A percentile compares a stretch with the other conserved stretches of the same genome.
phyloP scores from a whole-genome alignment of 2,329 filamentous ascomycete genomes.

The Aspergillus puulaauensis region DNA sequence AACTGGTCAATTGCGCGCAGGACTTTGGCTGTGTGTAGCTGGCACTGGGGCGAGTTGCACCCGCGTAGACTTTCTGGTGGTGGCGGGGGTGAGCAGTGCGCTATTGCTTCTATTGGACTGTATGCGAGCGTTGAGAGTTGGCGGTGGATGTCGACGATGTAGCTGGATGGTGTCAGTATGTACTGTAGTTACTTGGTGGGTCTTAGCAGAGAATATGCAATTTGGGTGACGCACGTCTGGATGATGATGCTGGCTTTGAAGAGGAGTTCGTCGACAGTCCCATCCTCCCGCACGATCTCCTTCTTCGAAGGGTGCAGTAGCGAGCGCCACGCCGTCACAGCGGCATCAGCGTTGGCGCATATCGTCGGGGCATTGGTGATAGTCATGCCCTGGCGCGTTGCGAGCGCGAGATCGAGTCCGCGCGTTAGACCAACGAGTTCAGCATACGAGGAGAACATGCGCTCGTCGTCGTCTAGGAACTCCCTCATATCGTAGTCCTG shows the following conservation, averaged over 20 bases:
- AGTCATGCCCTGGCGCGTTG: slow-evolving; percentile 13
- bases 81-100: slow-evolving; percentile 30
- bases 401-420: slow-evolving; percentile 23
- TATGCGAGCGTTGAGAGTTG: slow-evolving; percentile 40
- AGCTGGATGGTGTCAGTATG: slow-evolving; percentile 21
- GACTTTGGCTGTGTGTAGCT: slow-evolving; percentile 39
- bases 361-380: slow-evolving; percentile 17
- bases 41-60: slow-evolving; percentile 20
- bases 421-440: slow-evolving; percentile 27
- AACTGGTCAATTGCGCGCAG: slow-evolving; percentile 38
- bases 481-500: slow-evolving; percentile 32
- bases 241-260: slow-evolving; percentile 81
- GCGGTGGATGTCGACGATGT: slow-evolving; percentile 38
- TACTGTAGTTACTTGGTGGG: too few species aligned
- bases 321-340: slow-evolving; percentile 39
- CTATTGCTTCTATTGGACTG: slow-evolving; percentile 38
- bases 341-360: slow-evolving; percentile 30
- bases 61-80: slow-evolving; percentile 13
- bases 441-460: slow-evolving; percentile 30
- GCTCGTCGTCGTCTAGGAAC: slow-evolving; percentile 21
- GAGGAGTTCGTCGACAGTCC: slow-evolving; percentile 59
- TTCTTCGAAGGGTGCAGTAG: slow-evolving; percentile 35
- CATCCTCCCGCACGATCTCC: slow-evolving; percentile 53
- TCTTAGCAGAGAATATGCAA: too few species aligned
- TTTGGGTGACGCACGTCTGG: slow-evolving; percentile 41